phyloP scores from a whole-genome alignment of 768 basidiomycete genomes.

The Amanita pallidorosea region DNA sequence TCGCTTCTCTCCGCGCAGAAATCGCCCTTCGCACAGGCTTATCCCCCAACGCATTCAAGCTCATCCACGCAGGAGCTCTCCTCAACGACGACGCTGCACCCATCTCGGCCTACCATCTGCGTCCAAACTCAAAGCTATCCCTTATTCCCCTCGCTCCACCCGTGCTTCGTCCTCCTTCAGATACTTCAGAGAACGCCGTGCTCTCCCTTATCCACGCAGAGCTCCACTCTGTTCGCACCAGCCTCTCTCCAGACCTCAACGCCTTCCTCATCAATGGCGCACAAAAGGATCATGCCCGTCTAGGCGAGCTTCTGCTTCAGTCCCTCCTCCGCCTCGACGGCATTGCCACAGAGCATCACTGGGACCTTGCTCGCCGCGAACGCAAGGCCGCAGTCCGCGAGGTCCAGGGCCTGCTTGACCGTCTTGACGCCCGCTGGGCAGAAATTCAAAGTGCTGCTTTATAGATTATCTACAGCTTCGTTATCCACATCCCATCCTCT shows the following conservation, averaged over 20 bases:
- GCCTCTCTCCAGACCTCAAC: constrained; percentile 47
- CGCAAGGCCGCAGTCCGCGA: constrained; percentile 82
- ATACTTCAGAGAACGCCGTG: constrained; percentile 38
- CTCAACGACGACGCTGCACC: constrained; percentile 74
- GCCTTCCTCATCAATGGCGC: constrained; percentile 29
- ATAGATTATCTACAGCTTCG: constrained; percentile 9
- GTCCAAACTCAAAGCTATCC: constrained; percentile 62
- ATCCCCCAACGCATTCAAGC: constrained; percentile 60
- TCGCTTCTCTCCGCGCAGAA: constrained; percentile 44
- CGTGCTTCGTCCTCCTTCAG: constrained; percentile 13
- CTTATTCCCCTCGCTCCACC: constrained; percentile 21
- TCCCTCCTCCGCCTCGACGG: constrained; percentile 82
- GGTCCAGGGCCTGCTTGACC: constrained; percentile 75
- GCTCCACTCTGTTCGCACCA: constrained; percentile 36
- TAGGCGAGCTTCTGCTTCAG: constrained; percentile 81
- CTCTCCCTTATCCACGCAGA: constrained; percentile 47
- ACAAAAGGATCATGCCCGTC: constrained; percentile 35
- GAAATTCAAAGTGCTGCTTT: constrained; percentile 3
- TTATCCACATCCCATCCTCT: constrained; percentile 9
- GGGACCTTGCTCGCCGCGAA: constrained; percentile 68
- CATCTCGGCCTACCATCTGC: constrained; percentile 73
- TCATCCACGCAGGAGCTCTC: constrained; percentile 84
- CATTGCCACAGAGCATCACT: constrained; percentile 59
- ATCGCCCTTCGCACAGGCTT: constrained; percentile 73
- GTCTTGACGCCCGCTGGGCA: constrained; percentile 64